Base-by-base conservation (phyloP, 2,329 filamentous ascomycete genomes). In the Aspergillus sp. region DNA sequence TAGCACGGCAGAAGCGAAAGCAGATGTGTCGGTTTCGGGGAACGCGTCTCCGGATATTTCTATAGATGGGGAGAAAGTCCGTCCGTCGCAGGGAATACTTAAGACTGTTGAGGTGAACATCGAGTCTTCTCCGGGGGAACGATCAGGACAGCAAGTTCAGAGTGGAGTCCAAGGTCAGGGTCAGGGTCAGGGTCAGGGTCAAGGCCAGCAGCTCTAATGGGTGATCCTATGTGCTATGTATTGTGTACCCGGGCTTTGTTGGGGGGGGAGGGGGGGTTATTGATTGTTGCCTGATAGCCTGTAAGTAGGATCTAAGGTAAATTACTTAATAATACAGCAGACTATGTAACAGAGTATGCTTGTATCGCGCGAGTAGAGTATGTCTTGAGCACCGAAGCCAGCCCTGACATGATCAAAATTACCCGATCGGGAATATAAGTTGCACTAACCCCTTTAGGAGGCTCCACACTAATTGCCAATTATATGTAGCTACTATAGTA, bases 41-140 rank as follows among this genome's bases (percentile, higher is more conserved):
- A 43, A 36, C 26, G 42, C 8, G 40, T 43, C 29, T 35, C 41
- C 42, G 26, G 30, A 42, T 46, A 27, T 29, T 9, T 38, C 26
- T 6, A 40, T 33, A 39, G n/a, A 27, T 26, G 30, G 27, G 42
- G 34, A 45, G 34, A 42, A 29, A 29, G 39, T 28, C 1, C n/a
- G 39, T 19, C 41, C n/a, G 12, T 10, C 27, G 12, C 43, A 47
- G 27, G 50, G 52, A 7, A 58, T 58, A 8, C 29, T 57, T 29
- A 58, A 53, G 41, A 57, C 52, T 10, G 49, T 58, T 32, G 53
- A 56, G 39, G 56, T 58, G 7, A 53, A 58, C 46, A 44, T 58
- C 12, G 53, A 54, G 33, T 57, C 56, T 5, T 51, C 42, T 5
- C 47, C 50, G 10, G 52, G 44, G 32, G 19, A 19, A 19, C 19